Evolutionary conservation across 129 eudicot species (phyloP), one percentile per base, ranked within the genome.

Genomic region (Sambucus nigra): DNA sequence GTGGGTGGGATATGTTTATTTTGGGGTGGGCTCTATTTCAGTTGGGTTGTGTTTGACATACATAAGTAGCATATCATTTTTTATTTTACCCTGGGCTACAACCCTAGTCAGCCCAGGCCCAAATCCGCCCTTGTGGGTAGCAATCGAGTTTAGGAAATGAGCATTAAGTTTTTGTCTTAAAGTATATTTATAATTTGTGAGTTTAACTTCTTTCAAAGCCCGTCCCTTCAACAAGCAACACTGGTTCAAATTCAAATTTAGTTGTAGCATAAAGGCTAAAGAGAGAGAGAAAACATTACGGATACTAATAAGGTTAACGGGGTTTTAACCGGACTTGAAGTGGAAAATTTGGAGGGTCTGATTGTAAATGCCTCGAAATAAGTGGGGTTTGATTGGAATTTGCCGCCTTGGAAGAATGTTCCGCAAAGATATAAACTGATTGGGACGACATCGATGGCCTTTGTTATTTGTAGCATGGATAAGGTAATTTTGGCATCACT

Each of bases 401-500:
- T 87, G 94, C 80, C 84, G 6, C 94, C 94, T 26, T 88, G 94
- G 95, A 82, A 77, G 63, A 72, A 75, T 65, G 71, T 86, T 21
- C 99, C 99, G 39, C 77, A 55, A 19, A 82, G 95, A 75, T 91
- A 91, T 69, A 86, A 82, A 70, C 82, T 91, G 18, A 75, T 91
- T 65, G 99, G 95, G 24, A 82, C 95, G n/a, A 82, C 95, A 18
- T 82, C 99, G 15, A 65, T 86, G 57, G 99, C 99, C 47, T 91
- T 86, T 69, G 84, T 91, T 68, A 67, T 91, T 38, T 91, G 98
- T 67, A 91, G 85, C 70, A 91, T 91, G 95, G 98, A 91, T 68
- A 91, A 91, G 94, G 95, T 91, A 69, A 64, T 12, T 29, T 29
- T 29, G 4, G 8, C 5, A 4, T 8, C 35, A 4, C 8, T 3